Percentiles rank a stretch among this genome's conserved stretches.
These are phyloP conservation scores for Penstemon davidsonii DNA, from an alignment of 257 asterid species.

Conservation along the genomic window DNA sequence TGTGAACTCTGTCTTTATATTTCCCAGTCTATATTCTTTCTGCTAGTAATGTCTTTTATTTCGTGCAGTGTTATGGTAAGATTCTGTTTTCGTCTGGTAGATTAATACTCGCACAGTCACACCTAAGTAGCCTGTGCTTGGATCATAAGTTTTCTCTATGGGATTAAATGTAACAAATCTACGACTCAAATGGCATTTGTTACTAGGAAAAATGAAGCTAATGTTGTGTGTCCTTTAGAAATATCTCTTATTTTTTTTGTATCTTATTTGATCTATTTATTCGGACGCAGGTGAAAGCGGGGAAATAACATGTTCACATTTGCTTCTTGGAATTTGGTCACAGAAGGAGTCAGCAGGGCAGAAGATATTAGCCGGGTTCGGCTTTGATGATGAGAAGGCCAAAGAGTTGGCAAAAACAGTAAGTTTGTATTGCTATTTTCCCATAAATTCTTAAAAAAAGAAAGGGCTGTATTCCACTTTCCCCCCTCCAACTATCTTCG, in stretches of 20 bases:
- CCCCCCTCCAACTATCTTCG: no score
- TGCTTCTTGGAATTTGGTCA: slow-evolving; percentile 85
- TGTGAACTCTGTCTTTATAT: not conserved
- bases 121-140: not conserved
- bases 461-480: no score
- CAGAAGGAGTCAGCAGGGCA: slow-evolving; percentile 78
- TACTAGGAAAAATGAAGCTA: not conserved
- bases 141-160: not conserved
- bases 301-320: slow-evolving; percentile 67
- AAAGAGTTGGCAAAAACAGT: slow-evolving; percentile 72
- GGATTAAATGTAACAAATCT: not conserved
- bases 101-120: not conserved
- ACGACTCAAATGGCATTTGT: slow-evolving; percentile 10
- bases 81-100: not conserved
- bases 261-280: slow-evolving; percentile 8
- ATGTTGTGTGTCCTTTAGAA: not conserved
- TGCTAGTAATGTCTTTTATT: not conserved
- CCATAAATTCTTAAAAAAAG: not conserved
- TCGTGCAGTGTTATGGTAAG: slow-evolving; percentile 20
- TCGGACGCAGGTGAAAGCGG: slow-evolving; percentile 71
- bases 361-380: slow-evolving; percentile 59
- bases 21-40: not conserved
- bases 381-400: slow-evolving; percentile 82
- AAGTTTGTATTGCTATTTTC: slow-evolving; percentile 28
- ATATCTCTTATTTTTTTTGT: not conserved